Base-by-base conservation (phyloP, 2,329 filamentous ascomycete species). In the Cyphellophora europaea region DNA sequence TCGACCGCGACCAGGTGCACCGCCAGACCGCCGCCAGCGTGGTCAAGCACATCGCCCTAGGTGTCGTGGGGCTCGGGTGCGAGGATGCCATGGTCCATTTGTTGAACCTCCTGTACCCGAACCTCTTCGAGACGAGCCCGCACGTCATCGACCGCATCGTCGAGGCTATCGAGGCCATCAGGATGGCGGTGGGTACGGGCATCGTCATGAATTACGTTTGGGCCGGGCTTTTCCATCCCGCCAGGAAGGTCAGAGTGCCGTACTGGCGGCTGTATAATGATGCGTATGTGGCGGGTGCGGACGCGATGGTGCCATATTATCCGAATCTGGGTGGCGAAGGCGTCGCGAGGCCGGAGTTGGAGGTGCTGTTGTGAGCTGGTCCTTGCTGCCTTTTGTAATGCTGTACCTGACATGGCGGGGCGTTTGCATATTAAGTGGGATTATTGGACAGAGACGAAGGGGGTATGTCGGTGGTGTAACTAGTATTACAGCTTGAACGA, bases 221-320 rank as follows among this genome's bases (percentile, higher is more conserved):
- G 88, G 89, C 91, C 0, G 91, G 91, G 12, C 69, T 98, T 12
- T 98, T 98, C 71, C 93, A 98, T 56, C 89, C 91, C 0, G 91
- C 91, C 3, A 75, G 91, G 43, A 96, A 96, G 65, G 91, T 98
- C 35, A 75, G 91, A 42, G 80, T 77, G 44, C 91, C 93, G 13
- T 98, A 96, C 65, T 98, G 91, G 89, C 72, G 91, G 39, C 66
- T 98, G 28, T 95, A 95, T 65, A 98, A 98, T 52, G 87, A 95
- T 58, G 86, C 88, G 3, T 98, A 98, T 55, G 89, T 96, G 31
- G 85, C 93, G 55, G 79, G 74, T 19, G 89, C 89, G 12, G 91
- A 98, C 59, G 77, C 86, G 17, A 93, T 98, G 78, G 83, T 98
- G 36, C 93, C 91, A 2, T 95, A 94, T 54, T 98, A 95, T 56